phyloP scores from a whole-genome alignment of 805 yeast genomes.

The Myxozyma geophila region DNA sequence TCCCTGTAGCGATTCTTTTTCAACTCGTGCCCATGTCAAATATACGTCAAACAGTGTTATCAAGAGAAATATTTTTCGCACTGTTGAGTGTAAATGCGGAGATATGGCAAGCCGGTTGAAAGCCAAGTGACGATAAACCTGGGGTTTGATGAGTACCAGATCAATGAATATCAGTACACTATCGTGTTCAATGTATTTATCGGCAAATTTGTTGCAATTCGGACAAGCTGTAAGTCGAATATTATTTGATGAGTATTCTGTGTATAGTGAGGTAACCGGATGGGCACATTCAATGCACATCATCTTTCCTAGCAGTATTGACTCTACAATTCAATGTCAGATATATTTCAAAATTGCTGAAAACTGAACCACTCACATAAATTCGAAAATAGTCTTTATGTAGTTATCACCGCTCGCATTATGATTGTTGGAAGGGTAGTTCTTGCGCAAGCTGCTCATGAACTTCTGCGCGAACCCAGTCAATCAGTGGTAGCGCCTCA shows the following conservation, averaged over 20 bases:
- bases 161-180: constrained; percentile 83
- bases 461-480: not conserved
- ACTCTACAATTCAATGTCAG: too few relatives aligned
- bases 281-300: constrained; percentile 87
- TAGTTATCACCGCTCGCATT: too few relatives aligned
- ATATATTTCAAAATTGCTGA: too few relatives aligned
- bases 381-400: too few relatives aligned
- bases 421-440: too few relatives aligned
- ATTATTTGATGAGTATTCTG: constrained; percentile 73
- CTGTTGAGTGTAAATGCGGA: constrained; percentile 35
- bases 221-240: constrained; percentile 79
- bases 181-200: constrained; percentile 90
- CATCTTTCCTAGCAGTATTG: constrained; percentile 51
- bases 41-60: constrained; percentile 84
- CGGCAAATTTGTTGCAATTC: constrained; percentile 74
- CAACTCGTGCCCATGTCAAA: constrained; percentile 89
- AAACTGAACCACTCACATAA: too few relatives aligned
- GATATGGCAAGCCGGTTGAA: constrained; percentile 60
- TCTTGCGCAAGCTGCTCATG: not conserved
- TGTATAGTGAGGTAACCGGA: constrained; percentile 67
- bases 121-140: constrained; percentile 77
- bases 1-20: constrained; percentile 52
- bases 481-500: not conserved
- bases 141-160: constrained; percentile 78
- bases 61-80: constrained; percentile 60